Evolutionary conservation across 163 green algal species (phyloP).

Genomic region (Coccomyxa subellipsoidea): DNA sequence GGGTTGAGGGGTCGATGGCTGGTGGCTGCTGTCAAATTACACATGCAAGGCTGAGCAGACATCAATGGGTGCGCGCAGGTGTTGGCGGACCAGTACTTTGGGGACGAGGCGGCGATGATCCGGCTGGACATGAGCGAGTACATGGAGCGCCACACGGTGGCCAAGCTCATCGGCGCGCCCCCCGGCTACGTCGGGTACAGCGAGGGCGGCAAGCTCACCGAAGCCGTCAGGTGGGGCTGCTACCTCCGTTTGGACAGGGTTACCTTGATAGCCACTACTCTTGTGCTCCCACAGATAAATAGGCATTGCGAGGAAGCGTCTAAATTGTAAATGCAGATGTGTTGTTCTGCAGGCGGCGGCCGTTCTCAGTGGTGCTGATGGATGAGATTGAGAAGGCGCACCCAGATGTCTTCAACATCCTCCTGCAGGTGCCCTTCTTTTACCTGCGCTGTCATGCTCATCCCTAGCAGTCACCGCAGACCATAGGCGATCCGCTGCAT

Average conservation of each 20-base stretch:
- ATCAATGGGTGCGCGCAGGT: constrained; percentile 10
- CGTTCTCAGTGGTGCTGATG: constrained; percentile 81
- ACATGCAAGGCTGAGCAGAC: neutral
- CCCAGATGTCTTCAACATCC: constrained; percentile 89
- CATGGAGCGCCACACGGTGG: constrained; percentile 88
- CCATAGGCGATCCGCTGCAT: neutral
- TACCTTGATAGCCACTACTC: neutral
- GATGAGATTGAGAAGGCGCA: constrained; percentile 91
- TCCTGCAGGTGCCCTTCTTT: constrained; percentile 71
- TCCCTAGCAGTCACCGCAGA: neutral
- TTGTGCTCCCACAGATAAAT: neutral
- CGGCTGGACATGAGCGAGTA: constrained; percentile 96
- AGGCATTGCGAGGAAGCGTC: neutral
- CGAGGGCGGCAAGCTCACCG: constrained; percentile 85
- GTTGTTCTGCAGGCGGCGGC: constrained; percentile 42
- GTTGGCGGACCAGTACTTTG: constrained; percentile 79
- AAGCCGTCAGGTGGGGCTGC: constrained; percentile 59
- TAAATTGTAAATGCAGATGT: neutral
- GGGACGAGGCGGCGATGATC: constrained; percentile 64
- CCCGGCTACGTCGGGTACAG: constrained; percentile 85
- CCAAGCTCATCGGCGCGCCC: constrained; percentile 90
- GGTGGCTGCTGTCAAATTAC: no score
- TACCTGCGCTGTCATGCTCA: neutral
- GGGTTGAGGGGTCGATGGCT: no score
- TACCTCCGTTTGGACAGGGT: neutral